These are phyloP conservation scores for Solanum paucissectum DNA, from an alignment of 257 asterid genomes.

Conservation along the genomic window DNA sequence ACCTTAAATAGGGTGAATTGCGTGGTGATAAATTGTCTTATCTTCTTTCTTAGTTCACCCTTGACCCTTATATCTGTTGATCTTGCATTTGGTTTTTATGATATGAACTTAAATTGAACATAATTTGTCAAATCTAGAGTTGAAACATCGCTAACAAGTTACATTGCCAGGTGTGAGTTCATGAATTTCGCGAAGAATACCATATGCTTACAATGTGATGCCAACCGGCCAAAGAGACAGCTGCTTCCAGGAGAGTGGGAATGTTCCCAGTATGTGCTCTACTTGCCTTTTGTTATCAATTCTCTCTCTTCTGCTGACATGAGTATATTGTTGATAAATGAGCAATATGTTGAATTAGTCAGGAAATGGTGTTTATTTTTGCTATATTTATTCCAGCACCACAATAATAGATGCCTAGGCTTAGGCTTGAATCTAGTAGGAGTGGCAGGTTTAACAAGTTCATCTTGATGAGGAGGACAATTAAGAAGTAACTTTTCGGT, in stretches of 20 bases:
- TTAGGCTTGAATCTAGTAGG: background rate
- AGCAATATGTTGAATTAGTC: background rate
- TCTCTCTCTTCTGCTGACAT: background rate
- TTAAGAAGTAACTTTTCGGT: background rate
- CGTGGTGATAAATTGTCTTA: background rate
- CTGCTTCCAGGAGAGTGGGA: slow-evolving; percentile 99
- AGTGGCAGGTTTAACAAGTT: background rate
- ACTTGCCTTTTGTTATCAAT: background rate
- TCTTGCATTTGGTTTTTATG: background rate
- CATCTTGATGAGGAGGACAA: background rate
- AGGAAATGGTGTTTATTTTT: background rate
- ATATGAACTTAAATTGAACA: background rate
- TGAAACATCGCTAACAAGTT: background rate
- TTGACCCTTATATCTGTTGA: background rate
- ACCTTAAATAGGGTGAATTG: background rate
- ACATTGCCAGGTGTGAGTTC: slow-evolving; percentile 72
- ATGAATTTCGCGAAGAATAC: slow-evolving; percentile 95
- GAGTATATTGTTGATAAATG: background rate
- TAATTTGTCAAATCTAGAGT: background rate
- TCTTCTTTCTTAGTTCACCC: background rate
- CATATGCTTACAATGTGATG: slow-evolving; percentile 87
- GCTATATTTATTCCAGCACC: background rate
- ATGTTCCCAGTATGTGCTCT: slow-evolving; percentile 67
- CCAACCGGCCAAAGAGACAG: slow-evolving; percentile 94
- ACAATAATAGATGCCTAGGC: background rate